These are phyloP conservation scores for Vanderwaltozyma yarrowii DNA, from an alignment of 805 yeast genomes.

Conservation along the genomic window DNA sequence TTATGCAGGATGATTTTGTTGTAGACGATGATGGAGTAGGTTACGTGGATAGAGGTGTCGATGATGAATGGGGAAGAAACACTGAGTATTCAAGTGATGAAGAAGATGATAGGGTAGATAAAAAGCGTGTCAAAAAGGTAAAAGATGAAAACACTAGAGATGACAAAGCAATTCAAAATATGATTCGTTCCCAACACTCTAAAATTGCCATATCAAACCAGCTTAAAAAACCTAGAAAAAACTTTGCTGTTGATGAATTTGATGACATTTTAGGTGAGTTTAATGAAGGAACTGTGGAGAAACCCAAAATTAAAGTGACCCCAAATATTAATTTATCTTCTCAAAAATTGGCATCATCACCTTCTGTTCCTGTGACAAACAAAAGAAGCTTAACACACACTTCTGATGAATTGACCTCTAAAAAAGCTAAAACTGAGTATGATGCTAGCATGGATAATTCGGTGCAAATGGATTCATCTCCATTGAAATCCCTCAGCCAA, in stretches of 20 bases:
- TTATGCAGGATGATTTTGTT: constrained; percentile 84
- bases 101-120: constrained; percentile 29
- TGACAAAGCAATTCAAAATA: constrained; percentile 29
- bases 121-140: constrained; percentile 14
- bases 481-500: constrained; percentile 13
- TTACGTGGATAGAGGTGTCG: constrained; percentile 85
- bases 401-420: constrained; percentile 1
- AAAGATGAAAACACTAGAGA: constrained; percentile 7
- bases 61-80: constrained; percentile 52
- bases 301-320: constrained; percentile 2
- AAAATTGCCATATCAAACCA: constrained; percentile 29
- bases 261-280: constrained; percentile 60
- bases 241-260: constrained; percentile 42
- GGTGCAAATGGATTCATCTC: constrained; percentile 18
- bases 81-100: constrained; percentile 50
- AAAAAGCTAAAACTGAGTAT: constrained; percentile 9
- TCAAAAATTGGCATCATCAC: constrained; percentile 7
- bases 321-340: neutral
- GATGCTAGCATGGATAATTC: constrained; percentile 5
- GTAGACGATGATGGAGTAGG: constrained; percentile 93
- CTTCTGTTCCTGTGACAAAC: neutral
- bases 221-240: constrained; percentile 27
- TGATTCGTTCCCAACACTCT: constrained; percentile 42
- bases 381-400: neutral
- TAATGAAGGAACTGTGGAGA: constrained; percentile 12